Evolutionary conservation across 495 filamentous ascomycete genomes (phyloP).

Genomic region (Geoglossum glabrum): DNA sequence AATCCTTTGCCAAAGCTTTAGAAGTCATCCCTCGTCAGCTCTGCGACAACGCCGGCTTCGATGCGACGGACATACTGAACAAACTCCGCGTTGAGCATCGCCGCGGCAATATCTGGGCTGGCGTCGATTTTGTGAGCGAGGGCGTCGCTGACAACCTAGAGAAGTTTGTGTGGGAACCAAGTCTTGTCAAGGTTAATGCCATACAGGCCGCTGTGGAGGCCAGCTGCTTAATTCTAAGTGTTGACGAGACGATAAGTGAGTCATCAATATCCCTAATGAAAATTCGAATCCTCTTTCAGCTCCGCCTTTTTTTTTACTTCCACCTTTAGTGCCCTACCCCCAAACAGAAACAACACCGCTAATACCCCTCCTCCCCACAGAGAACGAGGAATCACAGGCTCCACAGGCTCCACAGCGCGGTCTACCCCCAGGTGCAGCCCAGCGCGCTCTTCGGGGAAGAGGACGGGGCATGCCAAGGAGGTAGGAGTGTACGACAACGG

Average conservation of each 20-base stretch:
- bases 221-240: conserved; percentile 79
- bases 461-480: conserved; percentile 83
- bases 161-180: conserved; percentile 91
- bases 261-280: conserved; percentile 7
- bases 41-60: conserved; percentile 96
- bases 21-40: conserved; percentile 93
- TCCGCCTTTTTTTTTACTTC: neutral
- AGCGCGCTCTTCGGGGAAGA: conserved; percentile 65
- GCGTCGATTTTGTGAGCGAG: conserved; percentile 86
- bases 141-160: conserved; percentile 83
- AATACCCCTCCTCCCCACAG: conserved; percentile 5
- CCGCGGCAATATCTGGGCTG: conserved; percentile 79
- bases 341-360: neutral
- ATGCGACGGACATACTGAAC: conserved; percentile 94
- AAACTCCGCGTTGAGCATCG: conserved; percentile 83
- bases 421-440: conserved; percentile 79
- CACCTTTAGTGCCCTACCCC: neutral
- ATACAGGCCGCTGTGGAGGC: conserved; percentile 92
- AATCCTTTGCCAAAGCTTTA: conserved; percentile 89
- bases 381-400: conserved; percentile 74
- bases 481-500: too few species aligned
- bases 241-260: conserved; percentile 88
- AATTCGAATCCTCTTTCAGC: neutral
- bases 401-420: conserved; percentile 60
- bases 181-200: conserved; percentile 90